These are phyloP conservation scores for Termitomyces sp. DNA, from an alignment of 768 basidiomycete species.

Conservation along the genomic window DNA sequence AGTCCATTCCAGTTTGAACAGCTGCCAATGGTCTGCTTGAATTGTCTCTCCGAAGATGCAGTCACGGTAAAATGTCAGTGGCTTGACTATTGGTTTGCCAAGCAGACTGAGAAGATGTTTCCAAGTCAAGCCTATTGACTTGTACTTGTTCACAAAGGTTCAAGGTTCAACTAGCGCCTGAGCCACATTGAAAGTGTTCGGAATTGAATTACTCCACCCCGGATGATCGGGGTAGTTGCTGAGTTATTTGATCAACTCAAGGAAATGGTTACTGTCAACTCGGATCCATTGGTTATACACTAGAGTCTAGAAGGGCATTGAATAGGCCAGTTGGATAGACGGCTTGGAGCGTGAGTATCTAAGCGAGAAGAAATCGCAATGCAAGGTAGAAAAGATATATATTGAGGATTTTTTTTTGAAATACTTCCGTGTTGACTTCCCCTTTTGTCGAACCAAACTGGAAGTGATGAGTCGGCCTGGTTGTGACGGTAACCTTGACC, in stretches of 20 bases:
- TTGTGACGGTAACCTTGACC: slow-evolving; percentile 22
- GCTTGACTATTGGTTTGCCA: too few relatives aligned
- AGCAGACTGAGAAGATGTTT: background rate
- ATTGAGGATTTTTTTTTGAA: background rate
- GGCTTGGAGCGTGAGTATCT: background rate
- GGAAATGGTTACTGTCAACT: too few relatives aligned
- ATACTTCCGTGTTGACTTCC: slow-evolving; percentile 17
- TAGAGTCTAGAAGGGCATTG: background rate
- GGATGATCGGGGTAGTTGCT: background rate
- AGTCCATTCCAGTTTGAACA: background rate
- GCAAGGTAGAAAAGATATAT: background rate
- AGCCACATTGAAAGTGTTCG: background rate
- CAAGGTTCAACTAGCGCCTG: background rate
- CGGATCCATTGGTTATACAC: background rate
- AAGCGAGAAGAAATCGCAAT: background rate
- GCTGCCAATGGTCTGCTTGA: background rate
- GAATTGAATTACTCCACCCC: background rate
- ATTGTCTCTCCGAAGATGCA: background rate
- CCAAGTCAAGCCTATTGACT: background rate
- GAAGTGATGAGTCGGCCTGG: slow-evolving; percentile 17
- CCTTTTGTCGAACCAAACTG: slow-evolving; percentile 22
- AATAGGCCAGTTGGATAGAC: background rate
- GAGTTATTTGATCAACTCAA: too few relatives aligned
- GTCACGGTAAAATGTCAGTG: background rate
- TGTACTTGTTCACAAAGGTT: background rate